Evolutionary conservation across 2,329 filamentous ascomycete genomes (phyloP), one percentile per base, ranked within the genome.

Genomic region (Penicillium sp.): DNA sequence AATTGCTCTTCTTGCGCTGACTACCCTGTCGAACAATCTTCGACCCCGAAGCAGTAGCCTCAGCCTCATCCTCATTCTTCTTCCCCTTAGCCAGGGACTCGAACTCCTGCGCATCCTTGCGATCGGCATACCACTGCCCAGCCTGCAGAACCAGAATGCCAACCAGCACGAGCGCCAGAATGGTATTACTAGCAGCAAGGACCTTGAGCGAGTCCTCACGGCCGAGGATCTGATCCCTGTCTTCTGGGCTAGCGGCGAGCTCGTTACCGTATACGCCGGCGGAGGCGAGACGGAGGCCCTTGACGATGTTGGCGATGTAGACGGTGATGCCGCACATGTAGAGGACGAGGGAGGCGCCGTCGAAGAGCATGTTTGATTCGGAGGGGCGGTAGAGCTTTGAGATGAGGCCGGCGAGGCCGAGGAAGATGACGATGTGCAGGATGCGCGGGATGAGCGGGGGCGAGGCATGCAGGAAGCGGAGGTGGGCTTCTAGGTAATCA

Each of bases 51-150:
- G 55, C 22, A 20, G 42, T 35, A 10, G 45, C 36, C 14, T 35
- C 45, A 13, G 20, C 38, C 34, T 51, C 54, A 31, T 40, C 44
- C 35, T 54, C 68, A 26, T 8, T 26, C 57, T 83, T 79, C 54
- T 56, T 55, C 11, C 40, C 52, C 6, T 16, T 37, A 14, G 52
- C 51, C 35, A 85, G 77, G 65, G 81, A 79, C 63, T 80, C 81
- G 46, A 79, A 77, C 69, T 96, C 90, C 66, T 90, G 86, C 62
- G 78, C 78, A 70, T 97, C 90, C 74, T 94, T 94, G 65, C 87
- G 80, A 78, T 97, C 90, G 22, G 93, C 93, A 73, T 98, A 98
- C 93, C 91, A 97, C 78, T 97, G 89, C 9, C 93, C 93, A 16
- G 89, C 89, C 80, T 98, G 93, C 63, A 98, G 73, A 27, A 96